These are phyloP conservation scores for Davidsoniella virescens DNA, from an alignment of 2,329 filamentous ascomycete species.

Conservation along the genomic window DNA sequence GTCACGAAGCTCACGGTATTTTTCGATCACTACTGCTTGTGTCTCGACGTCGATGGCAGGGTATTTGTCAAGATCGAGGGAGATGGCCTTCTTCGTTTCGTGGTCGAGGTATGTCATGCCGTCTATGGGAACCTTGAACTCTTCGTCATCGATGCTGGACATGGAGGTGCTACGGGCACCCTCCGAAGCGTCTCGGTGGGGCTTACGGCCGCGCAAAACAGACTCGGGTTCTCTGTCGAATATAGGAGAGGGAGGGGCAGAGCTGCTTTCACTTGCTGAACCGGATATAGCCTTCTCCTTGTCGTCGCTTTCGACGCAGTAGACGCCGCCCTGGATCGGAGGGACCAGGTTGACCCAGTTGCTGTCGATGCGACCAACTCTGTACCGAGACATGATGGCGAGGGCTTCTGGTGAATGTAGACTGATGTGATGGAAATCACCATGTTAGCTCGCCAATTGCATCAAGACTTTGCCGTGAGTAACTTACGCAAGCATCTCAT, in stretches of 20 bases:
- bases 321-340: constrained; percentile 78
- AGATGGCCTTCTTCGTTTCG: constrained; percentile 57
- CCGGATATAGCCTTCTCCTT: constrained; percentile 6
- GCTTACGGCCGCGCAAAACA: constrained; percentile 9
- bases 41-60: constrained; percentile 57
- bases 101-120: constrained; percentile 54
- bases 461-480: not conserved
- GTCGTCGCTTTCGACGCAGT: constrained; percentile 24
- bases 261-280: constrained; percentile 35
- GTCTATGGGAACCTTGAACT: constrained; percentile 27
- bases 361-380: constrained; percentile 68
- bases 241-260: constrained; percentile 33
- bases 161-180: constrained; percentile 1
- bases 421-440: constrained; percentile 26
- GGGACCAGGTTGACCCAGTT: constrained; percentile 77
- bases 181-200: constrained; percentile 1
- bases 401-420: constrained; percentile 69
- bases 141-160: constrained; percentile 23
- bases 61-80: constrained; percentile 61
- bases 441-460: constrained; percentile 12
- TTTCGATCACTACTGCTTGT: constrained; percentile 59
- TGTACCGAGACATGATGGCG: constrained; percentile 61
- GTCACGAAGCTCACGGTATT: constrained; percentile 65
- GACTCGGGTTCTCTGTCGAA: constrained; percentile 26
- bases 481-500: constrained; percentile 77